Conservation (phyloP, 139 green algal species). For the Diplosphaera chodatii region DNA sequence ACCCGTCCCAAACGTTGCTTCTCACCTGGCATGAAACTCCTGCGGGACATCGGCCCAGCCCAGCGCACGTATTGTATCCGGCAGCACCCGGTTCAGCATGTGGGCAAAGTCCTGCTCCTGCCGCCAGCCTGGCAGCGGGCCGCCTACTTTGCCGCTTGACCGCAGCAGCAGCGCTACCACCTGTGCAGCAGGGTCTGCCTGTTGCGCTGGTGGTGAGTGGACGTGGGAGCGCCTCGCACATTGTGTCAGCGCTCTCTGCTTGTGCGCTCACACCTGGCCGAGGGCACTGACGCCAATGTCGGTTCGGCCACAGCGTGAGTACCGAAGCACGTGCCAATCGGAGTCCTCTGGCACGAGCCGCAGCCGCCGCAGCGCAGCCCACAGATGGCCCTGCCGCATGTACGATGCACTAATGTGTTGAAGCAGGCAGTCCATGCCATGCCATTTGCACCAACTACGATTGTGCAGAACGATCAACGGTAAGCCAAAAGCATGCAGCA, state of each 20-base stretch:
- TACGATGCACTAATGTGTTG: too few species aligned
- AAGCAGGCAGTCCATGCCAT: too few species aligned
- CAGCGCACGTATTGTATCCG: conserved; percentile 69
- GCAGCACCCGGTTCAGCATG: conserved; percentile 65
- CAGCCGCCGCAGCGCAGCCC: conserved; percentile 52
- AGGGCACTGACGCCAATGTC: conserved; percentile 78
- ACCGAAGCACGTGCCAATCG: conserved; percentile 44
- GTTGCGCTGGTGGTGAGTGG: too few species aligned
- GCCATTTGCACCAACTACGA: too few species aligned
- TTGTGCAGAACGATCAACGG: too few species aligned
- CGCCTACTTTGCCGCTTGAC: conserved; percentile 29
- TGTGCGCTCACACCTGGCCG: too few species aligned
- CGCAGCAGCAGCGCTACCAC: conserved; percentile 75
- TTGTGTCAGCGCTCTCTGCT: too few species aligned
- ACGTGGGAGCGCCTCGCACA: too few species aligned
- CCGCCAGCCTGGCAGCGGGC: conserved; percentile 14
- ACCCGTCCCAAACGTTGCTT: not conserved
- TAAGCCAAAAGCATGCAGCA: too few species aligned
- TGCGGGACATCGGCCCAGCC: conserved; percentile 63
- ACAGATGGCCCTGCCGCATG: conserved; percentile 48
- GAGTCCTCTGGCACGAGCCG: conserved; percentile 49
- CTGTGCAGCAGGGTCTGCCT: conserved; percentile 19
- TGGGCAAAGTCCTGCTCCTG: conserved; percentile 79
- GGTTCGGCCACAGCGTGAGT: conserved; percentile 75
- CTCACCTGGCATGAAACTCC: conserved; percentile 74